Conservation (phyloP, 1,284 basidiomycete species). For the Marasmius fiardii region DNA sequence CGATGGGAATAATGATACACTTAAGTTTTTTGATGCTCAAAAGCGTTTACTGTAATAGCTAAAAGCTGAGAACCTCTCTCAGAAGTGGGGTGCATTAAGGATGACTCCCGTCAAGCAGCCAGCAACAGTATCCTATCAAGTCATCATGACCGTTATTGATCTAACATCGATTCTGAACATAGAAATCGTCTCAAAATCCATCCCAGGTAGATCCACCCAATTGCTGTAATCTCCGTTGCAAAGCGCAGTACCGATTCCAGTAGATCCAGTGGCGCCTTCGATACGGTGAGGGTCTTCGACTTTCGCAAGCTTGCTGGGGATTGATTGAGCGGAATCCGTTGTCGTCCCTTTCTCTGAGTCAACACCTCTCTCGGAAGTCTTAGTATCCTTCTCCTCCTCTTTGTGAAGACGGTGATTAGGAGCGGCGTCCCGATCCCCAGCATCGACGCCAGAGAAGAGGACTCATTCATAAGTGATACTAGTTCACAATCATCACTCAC, state of each 20-base stretch:
- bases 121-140: slow-evolving; percentile 15
- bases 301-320: slow-evolving; percentile 14
- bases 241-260: slow-evolving; percentile 24
- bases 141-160: too few species aligned
- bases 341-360: slow-evolving; percentile 1
- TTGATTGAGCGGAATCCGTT: too few species aligned
- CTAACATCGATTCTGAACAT: slow-evolving; percentile 13
- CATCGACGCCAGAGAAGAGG: slow-evolving; percentile 24
- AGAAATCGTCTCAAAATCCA: slow-evolving; percentile 5
- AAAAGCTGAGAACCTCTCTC: neutral
- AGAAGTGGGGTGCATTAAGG: slow-evolving; percentile 25
- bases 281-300: slow-evolving; percentile 21
- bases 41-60: too few species aligned
- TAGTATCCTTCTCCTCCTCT: slow-evolving; percentile 4
- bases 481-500: slow-evolving; percentile 23
- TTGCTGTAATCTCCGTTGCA: slow-evolving; percentile 25
- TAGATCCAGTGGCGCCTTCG: slow-evolving; percentile 25
- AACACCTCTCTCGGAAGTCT: too few species aligned
- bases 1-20: too few species aligned
- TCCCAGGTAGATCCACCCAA: slow-evolving; percentile 3
- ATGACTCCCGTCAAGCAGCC: slow-evolving; percentile 28
- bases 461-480: slow-evolving; percentile 26
- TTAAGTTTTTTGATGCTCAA: too few species aligned
- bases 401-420: slow-evolving; percentile 24
- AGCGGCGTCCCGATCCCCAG: slow-evolving; percentile 16